Conservation (phyloP, 305 asterid genomes). For the Galium porrigens region DNA sequence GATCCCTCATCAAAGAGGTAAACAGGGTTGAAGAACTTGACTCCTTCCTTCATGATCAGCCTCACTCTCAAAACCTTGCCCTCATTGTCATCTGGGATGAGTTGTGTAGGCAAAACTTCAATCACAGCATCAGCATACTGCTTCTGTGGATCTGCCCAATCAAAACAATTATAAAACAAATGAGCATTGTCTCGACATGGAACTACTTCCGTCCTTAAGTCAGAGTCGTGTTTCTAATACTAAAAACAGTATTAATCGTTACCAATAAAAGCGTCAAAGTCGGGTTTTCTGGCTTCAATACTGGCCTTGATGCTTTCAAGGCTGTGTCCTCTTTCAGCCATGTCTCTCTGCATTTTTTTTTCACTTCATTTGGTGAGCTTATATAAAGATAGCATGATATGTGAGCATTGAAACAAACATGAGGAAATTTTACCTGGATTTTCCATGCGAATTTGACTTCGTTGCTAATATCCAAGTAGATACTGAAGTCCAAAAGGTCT, state of each 20-base stretch:
- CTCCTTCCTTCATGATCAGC: constrained; percentile 83
- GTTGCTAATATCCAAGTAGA: constrained; percentile 85
- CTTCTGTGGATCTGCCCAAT: constrained; percentile 74
- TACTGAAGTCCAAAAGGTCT: constrained; percentile 93
- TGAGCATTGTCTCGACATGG: not conserved
- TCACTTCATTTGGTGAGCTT: not conserved
- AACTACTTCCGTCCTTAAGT: not conserved
- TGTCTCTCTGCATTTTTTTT: constrained; percentile 60
- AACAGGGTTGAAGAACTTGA: constrained; percentile 61
- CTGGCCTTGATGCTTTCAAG: constrained; percentile 96
- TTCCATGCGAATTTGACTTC: constrained; percentile 99
- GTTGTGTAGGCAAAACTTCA: constrained; percentile 81
- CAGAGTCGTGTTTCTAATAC: not conserved
- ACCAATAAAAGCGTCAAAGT: constrained; percentile 94
- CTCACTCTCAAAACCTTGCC: constrained; percentile 85
- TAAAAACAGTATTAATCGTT: not conserved
- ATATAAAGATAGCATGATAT: not conserved
- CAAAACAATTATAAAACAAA: not conserved
- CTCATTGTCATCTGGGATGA: constrained; percentile 86
- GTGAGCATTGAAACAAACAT: not conserved
- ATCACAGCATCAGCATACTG: constrained; percentile 86
- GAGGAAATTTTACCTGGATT: constrained; percentile 45
- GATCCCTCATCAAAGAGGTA: constrained; percentile 97
- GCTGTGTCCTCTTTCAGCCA: constrained; percentile 99
- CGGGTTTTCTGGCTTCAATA: constrained; percentile 87